Base-by-base conservation (phyloP, 306 rosid genomes). In the Medicago ruthenica region DNA sequence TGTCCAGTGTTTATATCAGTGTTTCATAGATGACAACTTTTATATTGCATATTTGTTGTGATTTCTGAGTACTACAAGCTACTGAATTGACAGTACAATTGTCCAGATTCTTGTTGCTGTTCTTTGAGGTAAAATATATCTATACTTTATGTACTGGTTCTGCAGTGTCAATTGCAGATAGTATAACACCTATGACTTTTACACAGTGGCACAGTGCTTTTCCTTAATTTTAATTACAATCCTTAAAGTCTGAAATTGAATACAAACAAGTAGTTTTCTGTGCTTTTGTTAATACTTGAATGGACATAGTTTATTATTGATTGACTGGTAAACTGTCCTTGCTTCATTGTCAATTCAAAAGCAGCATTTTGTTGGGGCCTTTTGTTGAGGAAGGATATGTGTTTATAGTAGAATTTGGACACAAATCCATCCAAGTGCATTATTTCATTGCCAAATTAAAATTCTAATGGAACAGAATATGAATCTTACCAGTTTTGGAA, bases 381-480 rank as follows among this genome's bases (percentile, higher is more conserved):
- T 80, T 55, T 61, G 62, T 44, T 69, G 73, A 74, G 83, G 68
- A 75, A 71, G 67, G 53, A 81, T 70, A 54, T 64, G 18, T 78
- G 40, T 14, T 36, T 61, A 20, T 36, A 13, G 66, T 22, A 72
- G 70, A 68, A 71, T 75, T 66, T 37, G 31, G 82, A 71, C 73
- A 65, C 66, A 78, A 76, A 80, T 61, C 65, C 83, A 68, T 50
- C 78, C 76, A 64, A 72, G 81, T 83, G 67, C 77, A 22, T 51
- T 40, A 15, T 45, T 65, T 71, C 62, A 44, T 76, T 61, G 70
- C 69, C 22, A 72, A 73, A 71, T 76, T 76, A 45, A 61, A 60
- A 68, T 37, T 10, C 62, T 20, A 68, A 55, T 76, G 82, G 51
- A 24, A 61, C 48, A 71, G 75, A 76, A 79, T 82, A 51, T 76